Percentiles rank a stretch among this genome's conserved stretches.
phyloP scores from a whole-genome alignment of 2,329 filamentous ascomycete genomes.

The Gyromitra esculenta region DNA sequence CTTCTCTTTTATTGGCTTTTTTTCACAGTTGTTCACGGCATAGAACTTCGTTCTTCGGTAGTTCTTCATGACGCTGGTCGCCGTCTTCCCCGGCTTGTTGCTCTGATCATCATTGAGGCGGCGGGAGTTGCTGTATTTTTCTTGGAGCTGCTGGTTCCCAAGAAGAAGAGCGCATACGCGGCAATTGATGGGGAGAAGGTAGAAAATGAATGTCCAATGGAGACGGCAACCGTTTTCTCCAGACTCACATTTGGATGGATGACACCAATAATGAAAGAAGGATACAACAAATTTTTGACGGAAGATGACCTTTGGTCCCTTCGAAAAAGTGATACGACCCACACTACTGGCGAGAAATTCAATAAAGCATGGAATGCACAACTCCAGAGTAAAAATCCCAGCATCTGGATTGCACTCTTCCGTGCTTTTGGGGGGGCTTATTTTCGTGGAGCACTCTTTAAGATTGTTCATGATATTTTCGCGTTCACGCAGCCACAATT shows the following conservation, averaged over 20 bases:
- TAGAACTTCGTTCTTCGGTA: conserved; percentile 87
- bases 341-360: conserved; percentile 75
- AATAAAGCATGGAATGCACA: conserved; percentile 80
- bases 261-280: conserved; percentile 96
- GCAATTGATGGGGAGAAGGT: conserved; percentile 66
- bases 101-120: conserved; percentile 77
- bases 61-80: conserved; percentile 76
- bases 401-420: conserved; percentile 86
- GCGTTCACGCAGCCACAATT: conserved; percentile 93
- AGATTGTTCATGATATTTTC: conserved; percentile 84
- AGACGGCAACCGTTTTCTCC: conserved; percentile 94
- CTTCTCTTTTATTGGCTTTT: conserved; percentile 93
- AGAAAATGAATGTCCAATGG: conserved; percentile 72
- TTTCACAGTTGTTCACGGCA: conserved; percentile 77
- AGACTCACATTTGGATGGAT: conserved; percentile 97
- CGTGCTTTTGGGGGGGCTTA: conserved; percentile 87
- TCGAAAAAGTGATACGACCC: conserved; percentile 80
- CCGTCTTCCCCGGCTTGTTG: conserved; percentile 77
- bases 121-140: conserved; percentile 76
- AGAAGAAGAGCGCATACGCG: conserved; percentile 72
- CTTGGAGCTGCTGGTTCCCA: conserved; percentile 88
- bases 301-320: conserved; percentile 97
- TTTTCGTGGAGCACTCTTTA: conserved; percentile 81
- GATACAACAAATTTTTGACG: conserved; percentile 89
- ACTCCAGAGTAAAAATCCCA: conserved; percentile 77